Percentiles rank a stretch among this genome's conserved stretches.
These are phyloP conservation scores for Suhomyces taliae DNA, from an alignment of 1,139 yeast genomes.

Conservation along the genomic window DNA sequence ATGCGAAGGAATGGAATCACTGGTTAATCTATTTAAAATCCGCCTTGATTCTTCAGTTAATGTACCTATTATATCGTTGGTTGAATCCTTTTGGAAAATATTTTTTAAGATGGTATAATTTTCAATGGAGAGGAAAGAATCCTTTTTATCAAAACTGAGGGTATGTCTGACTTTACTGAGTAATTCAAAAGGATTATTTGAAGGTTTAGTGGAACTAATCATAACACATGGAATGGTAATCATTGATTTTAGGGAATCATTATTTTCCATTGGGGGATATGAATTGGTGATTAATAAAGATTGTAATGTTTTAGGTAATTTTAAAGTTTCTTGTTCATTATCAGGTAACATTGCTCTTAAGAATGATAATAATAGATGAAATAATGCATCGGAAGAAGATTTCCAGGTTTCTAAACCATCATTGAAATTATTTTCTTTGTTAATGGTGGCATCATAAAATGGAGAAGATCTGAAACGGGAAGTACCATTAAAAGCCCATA, in stretches of 20 bases:
- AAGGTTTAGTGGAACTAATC: slow-evolving; percentile 60
- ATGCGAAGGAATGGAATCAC: slow-evolving; percentile 43
- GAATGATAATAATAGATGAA: slow-evolving; percentile 76
- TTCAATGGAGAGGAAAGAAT: slow-evolving; percentile 70
- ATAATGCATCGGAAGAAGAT: slow-evolving; percentile 81
- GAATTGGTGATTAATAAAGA: slow-evolving; percentile 59
- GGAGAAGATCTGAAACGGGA: slow-evolving; percentile 28
- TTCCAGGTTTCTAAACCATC: slow-evolving; percentile 80
- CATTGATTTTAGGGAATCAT: slow-evolving; percentile 37
- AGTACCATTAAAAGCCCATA: slow-evolving; percentile 75
- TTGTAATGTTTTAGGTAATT: slow-evolving; percentile 64
- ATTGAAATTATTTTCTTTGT: slow-evolving; percentile 47
- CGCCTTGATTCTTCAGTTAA: slow-evolving; percentile 75
- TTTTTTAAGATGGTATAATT: slow-evolving; percentile 76
- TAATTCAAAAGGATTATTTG: slow-evolving; percentile 46
- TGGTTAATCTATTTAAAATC: slow-evolving; percentile 57
- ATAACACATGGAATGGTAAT: slow-evolving; percentile 61
- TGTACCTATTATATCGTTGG: slow-evolving; percentile 59
- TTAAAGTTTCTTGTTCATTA: slow-evolving; percentile 54
- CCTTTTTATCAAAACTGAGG: slow-evolving; percentile 68
- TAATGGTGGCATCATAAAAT: slow-evolving; percentile 44
- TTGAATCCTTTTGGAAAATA: slow-evolving; percentile 59
- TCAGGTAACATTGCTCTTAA: slow-evolving; percentile 78
- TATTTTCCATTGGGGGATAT: slow-evolving; percentile 57
- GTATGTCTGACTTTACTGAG: slow-evolving; percentile 63